These are phyloP conservation scores for Rhododendron griersonianum DNA, from an alignment of 148 eudicot species.

Conservation along the genomic window DNA sequence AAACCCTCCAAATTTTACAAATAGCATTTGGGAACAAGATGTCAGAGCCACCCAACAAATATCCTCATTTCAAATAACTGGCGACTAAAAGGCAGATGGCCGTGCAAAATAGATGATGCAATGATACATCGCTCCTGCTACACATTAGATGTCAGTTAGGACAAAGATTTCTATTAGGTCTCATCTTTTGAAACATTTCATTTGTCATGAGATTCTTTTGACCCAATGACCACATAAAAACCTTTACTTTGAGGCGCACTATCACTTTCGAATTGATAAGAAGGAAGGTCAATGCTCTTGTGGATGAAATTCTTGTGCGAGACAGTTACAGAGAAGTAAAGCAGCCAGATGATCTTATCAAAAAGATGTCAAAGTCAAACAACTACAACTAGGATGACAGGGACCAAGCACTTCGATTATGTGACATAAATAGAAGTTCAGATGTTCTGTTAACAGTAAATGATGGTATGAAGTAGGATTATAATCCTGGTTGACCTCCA, in stretches of 20 bases:
- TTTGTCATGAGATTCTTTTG: not conserved
- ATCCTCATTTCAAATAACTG: not conserved
- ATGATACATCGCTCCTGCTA: not conserved
- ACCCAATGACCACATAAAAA: not conserved
- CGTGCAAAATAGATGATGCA: not conserved
- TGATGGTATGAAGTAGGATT: not conserved
- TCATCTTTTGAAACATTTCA: not conserved
- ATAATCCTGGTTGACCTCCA: not conserved
- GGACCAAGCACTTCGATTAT: not conserved
- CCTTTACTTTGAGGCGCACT: not conserved
- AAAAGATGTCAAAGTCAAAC: not conserved
- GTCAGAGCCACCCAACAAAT: not conserved
- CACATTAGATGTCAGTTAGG: not conserved
- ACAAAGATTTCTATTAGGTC: not conserved
- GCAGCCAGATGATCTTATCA: not conserved
- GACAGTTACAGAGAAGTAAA: not conserved
- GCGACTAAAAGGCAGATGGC: not conserved
- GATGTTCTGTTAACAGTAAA: not conserved
- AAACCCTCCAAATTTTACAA: not conserved
- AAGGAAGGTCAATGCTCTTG: not conserved
- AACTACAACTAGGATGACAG: not conserved
- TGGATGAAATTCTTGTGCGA: not conserved
- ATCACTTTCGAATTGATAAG: not conserved
- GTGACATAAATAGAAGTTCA: not conserved
- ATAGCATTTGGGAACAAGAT: not conserved